These are phyloP conservation scores for Daldinia sp. DNA, from an alignment of 2,329 filamentous ascomycete genomes.

Conservation along the genomic window DNA sequence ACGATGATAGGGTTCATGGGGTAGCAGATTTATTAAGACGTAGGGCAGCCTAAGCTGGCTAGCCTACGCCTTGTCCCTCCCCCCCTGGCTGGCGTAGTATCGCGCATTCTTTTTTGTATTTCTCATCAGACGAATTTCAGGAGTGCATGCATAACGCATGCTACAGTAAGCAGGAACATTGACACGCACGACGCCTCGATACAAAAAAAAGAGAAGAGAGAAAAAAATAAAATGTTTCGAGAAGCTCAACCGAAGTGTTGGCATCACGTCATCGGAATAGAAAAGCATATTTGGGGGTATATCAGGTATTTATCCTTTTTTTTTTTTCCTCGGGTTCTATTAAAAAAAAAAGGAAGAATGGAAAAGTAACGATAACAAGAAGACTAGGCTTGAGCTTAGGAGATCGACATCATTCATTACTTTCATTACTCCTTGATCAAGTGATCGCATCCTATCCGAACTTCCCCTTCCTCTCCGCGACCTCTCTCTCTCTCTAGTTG, in stretches of 20 bases:
- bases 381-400: conserved; percentile 13
- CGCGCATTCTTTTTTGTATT: conserved; percentile 23
- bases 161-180: conserved; percentile 44
- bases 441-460: conserved; percentile 28
- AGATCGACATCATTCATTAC: conserved; percentile 43
- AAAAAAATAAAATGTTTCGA: conserved; percentile 20
- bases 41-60: conserved; percentile 13
- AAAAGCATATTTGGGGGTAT: conserved; percentile 1
- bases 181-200: conserved; percentile 22
- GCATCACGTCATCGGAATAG: conserved; percentile 29
- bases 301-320: conserved; percentile 33
- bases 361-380: conserved; percentile 14
- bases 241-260: neutral
- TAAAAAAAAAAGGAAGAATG: conserved; percentile 14
- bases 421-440: conserved; percentile 16
- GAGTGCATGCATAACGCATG: conserved; percentile 43
- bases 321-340: conserved; percentile 32
- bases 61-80: conserved; percentile 30
- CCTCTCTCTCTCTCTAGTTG: conserved; percentile 1
- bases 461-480: conserved; percentile 4
- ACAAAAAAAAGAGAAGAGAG: neutral
- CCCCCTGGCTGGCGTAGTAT: conserved; percentile 39
- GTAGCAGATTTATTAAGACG: conserved; percentile 12
- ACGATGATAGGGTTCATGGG: neutral
- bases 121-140: conserved; percentile 39